These are phyloP conservation scores for Crotalaria pallida DNA, from an alignment of 306 rosid species.

Conservation along the genomic window DNA sequence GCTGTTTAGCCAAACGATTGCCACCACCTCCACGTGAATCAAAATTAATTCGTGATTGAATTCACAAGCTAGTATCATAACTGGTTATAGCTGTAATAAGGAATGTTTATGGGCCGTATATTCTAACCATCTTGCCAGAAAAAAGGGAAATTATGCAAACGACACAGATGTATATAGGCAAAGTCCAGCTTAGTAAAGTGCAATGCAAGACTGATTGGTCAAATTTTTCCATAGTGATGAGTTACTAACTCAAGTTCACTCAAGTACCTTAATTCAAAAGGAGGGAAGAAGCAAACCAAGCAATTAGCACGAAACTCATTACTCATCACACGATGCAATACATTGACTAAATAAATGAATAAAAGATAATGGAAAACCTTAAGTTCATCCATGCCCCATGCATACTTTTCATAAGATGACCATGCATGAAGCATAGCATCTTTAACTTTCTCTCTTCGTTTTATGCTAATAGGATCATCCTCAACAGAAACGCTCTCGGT, in stretches of 20 bases:
- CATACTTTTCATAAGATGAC: slow-evolving; percentile 58
- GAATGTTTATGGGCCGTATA: background rate
- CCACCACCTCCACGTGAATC: background rate
- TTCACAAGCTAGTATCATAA: background rate
- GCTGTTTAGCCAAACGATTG: background rate
- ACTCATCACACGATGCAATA: slow-evolving; percentile 4
- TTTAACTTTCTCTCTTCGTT: slow-evolving; percentile 43
- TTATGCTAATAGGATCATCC: slow-evolving; percentile 34
- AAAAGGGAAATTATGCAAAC: background rate
- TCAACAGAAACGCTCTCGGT: slow-evolving; percentile 12
- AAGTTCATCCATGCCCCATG: slow-evolving; percentile 70
- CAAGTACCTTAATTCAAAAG: background rate
- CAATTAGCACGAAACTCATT: background rate
- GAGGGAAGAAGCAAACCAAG: background rate
- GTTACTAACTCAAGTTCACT: background rate
- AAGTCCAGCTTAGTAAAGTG: background rate
- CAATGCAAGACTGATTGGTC: background rate
- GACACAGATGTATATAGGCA: background rate
- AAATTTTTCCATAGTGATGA: background rate
- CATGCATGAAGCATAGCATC: slow-evolving; percentile 71
- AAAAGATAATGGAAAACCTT: slow-evolving; percentile 35
- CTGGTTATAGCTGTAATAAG: background rate
- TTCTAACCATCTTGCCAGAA: background rate
- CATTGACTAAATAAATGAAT: background rate
- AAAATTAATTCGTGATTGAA: background rate